Evolutionary conservation across 345 rosid genomes (phyloP).

Genomic region (Moricandia moricandioides): DNA sequence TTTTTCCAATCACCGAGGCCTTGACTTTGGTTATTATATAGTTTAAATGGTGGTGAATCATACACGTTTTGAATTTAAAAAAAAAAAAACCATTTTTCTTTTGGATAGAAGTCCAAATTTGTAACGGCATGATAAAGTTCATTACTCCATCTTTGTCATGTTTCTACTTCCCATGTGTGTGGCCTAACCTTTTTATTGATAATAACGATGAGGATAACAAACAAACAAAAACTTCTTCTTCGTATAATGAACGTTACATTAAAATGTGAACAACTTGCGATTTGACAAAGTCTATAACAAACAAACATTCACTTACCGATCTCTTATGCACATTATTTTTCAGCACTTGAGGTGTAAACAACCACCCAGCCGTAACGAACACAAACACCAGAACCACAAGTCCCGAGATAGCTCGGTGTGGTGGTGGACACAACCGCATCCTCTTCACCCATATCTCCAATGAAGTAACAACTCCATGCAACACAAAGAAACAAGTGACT

Average conservation of each 20-base stretch:
- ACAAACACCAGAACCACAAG: conserved; percentile 42
- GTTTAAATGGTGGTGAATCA: background rate
- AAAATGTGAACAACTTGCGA: background rate
- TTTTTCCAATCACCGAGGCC: background rate
- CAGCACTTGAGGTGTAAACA: conserved; percentile 51
- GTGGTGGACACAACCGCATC: conserved; percentile 31
- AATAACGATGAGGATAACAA: background rate
- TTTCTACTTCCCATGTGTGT: conserved; percentile 7
- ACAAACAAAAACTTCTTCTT: background rate
- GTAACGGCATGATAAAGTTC: conserved; percentile 1
- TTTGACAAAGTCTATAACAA: conserved; percentile 24
- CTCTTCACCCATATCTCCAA: conserved; percentile 48
- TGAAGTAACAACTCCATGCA: conserved; percentile 50
- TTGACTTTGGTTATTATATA: background rate
- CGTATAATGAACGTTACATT: conserved; percentile 4
- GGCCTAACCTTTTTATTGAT: background rate
- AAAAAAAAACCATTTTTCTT: background rate
- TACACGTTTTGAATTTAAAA: no score
- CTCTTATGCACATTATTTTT: conserved; percentile 45
- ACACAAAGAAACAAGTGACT: conserved; percentile 59
- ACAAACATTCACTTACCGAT: conserved; percentile 36
- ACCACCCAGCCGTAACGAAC: conserved; percentile 39
- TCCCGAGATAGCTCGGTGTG: conserved; percentile 36
- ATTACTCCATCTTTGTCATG: background rate
- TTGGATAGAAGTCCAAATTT: background rate